Base-by-base conservation (phyloP, 2,329 filamentous ascomycete species). In the Tolypocladium ophioglossoides region DNA sequence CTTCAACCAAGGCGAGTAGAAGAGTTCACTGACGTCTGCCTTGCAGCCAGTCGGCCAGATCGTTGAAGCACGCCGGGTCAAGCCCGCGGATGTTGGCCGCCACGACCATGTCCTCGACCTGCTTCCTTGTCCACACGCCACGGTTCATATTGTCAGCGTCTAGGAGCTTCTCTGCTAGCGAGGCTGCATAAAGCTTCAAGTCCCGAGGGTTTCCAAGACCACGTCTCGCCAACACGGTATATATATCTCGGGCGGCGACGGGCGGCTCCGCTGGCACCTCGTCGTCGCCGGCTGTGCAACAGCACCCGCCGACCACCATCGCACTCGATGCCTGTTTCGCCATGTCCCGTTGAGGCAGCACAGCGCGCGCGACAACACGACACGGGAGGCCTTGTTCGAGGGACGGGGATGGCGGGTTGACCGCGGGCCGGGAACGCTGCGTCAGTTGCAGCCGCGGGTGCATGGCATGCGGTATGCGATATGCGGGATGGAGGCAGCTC, bases 61-160 rank as follows among this genome's bases (percentile, higher is more conserved):
- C 52, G 12, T 60, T 50, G 24, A 58, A 34, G 54, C 52, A 52
- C n/a, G 40, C 53, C 11, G 50, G 48, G 41, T 55, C 52, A 38
- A 55, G 54, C n/a, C 53, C 57, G 22, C 55, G 55, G 30, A 58
- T 53, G 24, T 54, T 55, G 35, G 56, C 48, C 3, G 52, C 55
- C 47, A 56, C 48, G 34, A 60, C 54, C 22, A 59, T 55, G n/a
- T 59, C 55, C 34, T 60, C 58, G 24, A 59, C 57, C 14, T 59
- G 52, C 49, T 55, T 57, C 47, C 57, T 53, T 3, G 52, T 55
- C 49, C 47, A 37, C 30, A 16, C 20, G n/a, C 39, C 32, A 32
- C 12, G 20, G 11, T 11, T 22, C 51, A 52, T 52, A 9, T 2
- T 46, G 2, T 46, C 27, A 22, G 18, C n/a, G 2, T 37, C n/a